Evolutionary conservation across 1,284 basidiomycete genomes (phyloP).

Genomic region (Anthracocystis walkeri): DNA sequence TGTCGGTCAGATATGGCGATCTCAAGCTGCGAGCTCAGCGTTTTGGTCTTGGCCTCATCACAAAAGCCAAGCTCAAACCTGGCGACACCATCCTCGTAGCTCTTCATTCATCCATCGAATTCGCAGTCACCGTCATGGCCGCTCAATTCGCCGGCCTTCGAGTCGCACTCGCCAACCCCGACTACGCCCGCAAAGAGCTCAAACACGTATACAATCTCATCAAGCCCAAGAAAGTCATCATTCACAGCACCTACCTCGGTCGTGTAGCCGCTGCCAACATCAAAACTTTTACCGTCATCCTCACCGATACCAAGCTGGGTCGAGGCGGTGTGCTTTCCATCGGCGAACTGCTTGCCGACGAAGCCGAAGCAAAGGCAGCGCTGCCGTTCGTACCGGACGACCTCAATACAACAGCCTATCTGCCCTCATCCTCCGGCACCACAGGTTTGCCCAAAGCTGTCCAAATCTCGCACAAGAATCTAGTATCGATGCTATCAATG

Average conservation of each 20-base stretch:
- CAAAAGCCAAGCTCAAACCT: constrained; percentile 38
- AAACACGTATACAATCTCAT: constrained; percentile 34
- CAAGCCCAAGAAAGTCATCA: constrained; percentile 47
- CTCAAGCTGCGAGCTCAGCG: constrained; percentile 43
- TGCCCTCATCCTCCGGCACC: constrained; percentile 46
- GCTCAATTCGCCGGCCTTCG: constrained; percentile 46
- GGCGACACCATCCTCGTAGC: constrained; percentile 46
- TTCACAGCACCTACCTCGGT: constrained; percentile 25
- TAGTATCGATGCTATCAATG: constrained; percentile 45
- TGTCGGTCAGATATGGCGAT: constrained; percentile 30
- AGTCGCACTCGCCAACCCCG: constrained; percentile 48
- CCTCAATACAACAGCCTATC: constrained; percentile 29
- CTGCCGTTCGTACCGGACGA: constrained; percentile 16
- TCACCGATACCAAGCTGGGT: constrained; percentile 24
- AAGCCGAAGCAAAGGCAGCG: constrained; percentile 3
- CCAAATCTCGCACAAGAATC: constrained; percentile 48
- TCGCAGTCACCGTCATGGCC: constrained; percentile 42
- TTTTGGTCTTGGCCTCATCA: constrained; percentile 46
- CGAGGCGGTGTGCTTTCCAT: constrained; percentile 31
- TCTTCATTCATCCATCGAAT: constrained; percentile 47
- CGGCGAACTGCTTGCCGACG: constrained; percentile 22
- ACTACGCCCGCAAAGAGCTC: constrained; percentile 42
- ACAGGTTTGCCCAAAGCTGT: constrained; percentile 53
- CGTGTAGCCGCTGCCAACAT: constrained; percentile 30
- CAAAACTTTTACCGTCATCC: constrained; percentile 25